These are phyloP conservation scores for Fraxinus latifolia DNA, from an alignment of 305 asterid species.

Conservation along the genomic window DNA sequence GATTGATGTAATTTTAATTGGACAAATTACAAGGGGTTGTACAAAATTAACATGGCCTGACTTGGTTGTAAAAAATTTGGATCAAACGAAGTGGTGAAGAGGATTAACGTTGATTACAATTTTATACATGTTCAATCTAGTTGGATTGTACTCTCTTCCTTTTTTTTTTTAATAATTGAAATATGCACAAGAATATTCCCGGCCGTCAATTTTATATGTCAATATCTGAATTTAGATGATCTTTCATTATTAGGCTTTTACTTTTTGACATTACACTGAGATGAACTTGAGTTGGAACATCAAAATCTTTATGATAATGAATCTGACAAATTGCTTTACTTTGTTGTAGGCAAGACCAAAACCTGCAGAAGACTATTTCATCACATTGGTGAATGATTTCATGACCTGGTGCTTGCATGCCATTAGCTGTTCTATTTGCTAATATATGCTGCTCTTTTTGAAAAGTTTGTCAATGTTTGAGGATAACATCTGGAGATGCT, in stretches of 20 bases:
- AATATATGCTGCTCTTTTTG: not conserved
- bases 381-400: not conserved
- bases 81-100: not conserved
- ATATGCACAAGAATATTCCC: not conserved
- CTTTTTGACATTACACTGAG: not conserved
- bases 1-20: not conserved
- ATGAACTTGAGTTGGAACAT: not conserved
- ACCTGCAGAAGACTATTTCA: not conserved
- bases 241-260: not conserved
- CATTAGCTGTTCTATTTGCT: not conserved
- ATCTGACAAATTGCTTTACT: not conserved
- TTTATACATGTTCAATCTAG: not conserved
- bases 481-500: constrained; percentile 27
- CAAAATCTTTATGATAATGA: not conserved
- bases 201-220: not conserved
- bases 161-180: not conserved
- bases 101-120: not conserved
- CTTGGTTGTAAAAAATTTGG: not conserved
- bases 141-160: not conserved
- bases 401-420: not conserved
- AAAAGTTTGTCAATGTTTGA: not conserved
- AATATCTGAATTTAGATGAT: not conserved
- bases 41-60: not conserved
- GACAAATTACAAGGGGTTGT: not conserved
- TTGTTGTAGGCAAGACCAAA: constrained; percentile 13